phyloP scores from a whole-genome alignment of 306 rosid genomes.

The Sicyos baderoa region DNA sequence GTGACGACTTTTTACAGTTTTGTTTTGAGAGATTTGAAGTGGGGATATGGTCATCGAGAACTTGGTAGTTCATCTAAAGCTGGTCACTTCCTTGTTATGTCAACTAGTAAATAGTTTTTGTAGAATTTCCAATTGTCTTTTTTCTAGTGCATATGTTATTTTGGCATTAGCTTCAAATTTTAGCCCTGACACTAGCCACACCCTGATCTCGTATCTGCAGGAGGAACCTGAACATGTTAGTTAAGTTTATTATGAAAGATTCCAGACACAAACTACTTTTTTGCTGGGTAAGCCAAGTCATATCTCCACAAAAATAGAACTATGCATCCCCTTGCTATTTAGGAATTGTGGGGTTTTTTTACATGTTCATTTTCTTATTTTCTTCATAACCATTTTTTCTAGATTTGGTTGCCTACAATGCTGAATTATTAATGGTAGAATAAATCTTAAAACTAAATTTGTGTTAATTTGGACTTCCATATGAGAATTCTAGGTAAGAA shows the following conservation, averaged over 20 bases:
- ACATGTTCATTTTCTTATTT: neutral
- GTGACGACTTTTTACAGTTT: constrained; percentile 64
- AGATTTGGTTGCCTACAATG: neutral
- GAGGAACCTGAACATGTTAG: constrained; percentile 38
- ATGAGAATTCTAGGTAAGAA: neutral
- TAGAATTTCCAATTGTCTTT: constrained; percentile 16
- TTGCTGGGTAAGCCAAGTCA: constrained; percentile 59
- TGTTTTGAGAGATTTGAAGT: constrained; percentile 80
- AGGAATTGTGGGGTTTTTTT: constrained; percentile 1
- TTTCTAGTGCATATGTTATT: neutral
- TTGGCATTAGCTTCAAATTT: neutral
- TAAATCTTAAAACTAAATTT: neutral
- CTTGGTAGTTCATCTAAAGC: constrained; percentile 35
- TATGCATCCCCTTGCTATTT: neutral
- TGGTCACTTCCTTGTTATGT: constrained; percentile 19
- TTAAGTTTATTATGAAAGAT: constrained; percentile 43
- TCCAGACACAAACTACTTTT: constrained; percentile 54
- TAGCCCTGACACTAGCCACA: constrained; percentile 1
- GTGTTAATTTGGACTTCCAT: neutral
- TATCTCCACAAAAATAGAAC: constrained; percentile 1
- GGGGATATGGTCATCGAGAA: constrained; percentile 90
- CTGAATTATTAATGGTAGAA: constrained; percentile 1
- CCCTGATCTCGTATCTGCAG: constrained; percentile 31
- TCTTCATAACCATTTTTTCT: neutral
- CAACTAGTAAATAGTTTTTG: constrained; percentile 8